These are phyloP conservation scores for Centrapalus pauciflorus DNA, from an alignment of 129 eudicot species.

Conservation along the genomic window DNA sequence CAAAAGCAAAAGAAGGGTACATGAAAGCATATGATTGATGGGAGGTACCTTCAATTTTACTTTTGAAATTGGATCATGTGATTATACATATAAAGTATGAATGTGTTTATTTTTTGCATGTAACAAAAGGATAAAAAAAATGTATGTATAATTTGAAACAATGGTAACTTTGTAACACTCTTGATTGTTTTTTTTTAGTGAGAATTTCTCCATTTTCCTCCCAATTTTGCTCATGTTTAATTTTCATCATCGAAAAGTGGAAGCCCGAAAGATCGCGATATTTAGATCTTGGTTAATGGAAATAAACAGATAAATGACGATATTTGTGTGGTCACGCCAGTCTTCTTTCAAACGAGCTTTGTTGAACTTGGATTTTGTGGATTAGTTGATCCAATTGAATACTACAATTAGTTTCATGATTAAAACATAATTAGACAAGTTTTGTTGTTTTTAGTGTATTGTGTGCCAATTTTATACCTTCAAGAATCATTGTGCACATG, in stretches of 20 bases:
- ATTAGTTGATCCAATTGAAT: no score
- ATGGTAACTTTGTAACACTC: constrained; percentile 22
- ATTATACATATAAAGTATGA: constrained; percentile 26
- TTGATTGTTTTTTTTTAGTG: constrained; percentile 20
- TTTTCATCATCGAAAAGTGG: not conserved
- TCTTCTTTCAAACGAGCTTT: not conserved
- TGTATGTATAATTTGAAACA: constrained; percentile 38
- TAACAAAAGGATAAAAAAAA: constrained; percentile 14
- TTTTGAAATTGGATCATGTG: constrained; percentile 22
- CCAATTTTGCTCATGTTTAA: not conserved
- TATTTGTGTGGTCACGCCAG: no score
- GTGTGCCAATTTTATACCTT: no score
- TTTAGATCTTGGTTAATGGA: no score
- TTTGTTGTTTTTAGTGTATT: no score
- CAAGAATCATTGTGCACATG: no score
- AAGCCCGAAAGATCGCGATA: not conserved
- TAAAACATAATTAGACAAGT: no score
- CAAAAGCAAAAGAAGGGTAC: constrained; percentile 12
- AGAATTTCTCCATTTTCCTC: no score
- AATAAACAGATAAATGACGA: no score
- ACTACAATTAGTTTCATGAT: no score
- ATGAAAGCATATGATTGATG: constrained; percentile 9
- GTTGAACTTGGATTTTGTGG: no score
- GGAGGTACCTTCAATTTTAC: constrained; percentile 2
- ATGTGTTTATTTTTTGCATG: constrained; percentile 18